Evolutionary conservation across 768 basidiomycete species (phyloP).

Genomic region (Phaffia australis): DNA sequence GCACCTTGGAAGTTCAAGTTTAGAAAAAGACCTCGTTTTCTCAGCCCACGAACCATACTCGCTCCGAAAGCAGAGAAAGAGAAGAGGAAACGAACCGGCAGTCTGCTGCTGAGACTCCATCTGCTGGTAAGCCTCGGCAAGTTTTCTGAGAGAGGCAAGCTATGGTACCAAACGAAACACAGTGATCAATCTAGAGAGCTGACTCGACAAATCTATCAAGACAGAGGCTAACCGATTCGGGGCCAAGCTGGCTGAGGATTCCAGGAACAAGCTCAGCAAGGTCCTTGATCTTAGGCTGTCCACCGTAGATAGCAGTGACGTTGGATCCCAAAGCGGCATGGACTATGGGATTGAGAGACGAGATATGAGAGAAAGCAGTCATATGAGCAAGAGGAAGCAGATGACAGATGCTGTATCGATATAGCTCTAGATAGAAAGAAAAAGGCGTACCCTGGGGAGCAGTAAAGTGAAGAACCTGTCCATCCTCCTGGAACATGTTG

Average conservation of each 20-base stretch:
- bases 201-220: too few relatives aligned
- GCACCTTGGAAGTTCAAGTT: constrained; percentile 37
- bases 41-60: too few relatives aligned
- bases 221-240: constrained; percentile 69
- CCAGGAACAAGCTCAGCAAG: constrained; percentile 97
- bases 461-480: constrained; percentile 93
- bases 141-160: constrained; percentile 65
- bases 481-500: constrained; percentile 99
- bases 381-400: neutral
- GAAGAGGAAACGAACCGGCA: constrained; percentile 33
- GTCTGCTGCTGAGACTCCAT: constrained; percentile 63
- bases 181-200: too few relatives aligned
- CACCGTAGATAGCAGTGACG: constrained; percentile 97
- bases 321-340: constrained; percentile 87
- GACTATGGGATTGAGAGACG: constrained; percentile 46
- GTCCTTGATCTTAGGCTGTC: constrained; percentile 68
- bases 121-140: constrained; percentile 97
- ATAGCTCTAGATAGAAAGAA: neutral
- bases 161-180: too few relatives aligned
- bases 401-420: neutral
- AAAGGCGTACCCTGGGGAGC: constrained; percentile 73
- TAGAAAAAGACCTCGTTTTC: too few relatives aligned
- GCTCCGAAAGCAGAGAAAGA: too few relatives aligned
- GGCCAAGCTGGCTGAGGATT: constrained; percentile 97
- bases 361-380: too few relatives aligned